These are phyloP conservation scores for Balamuthia mandrillaris DNA, from an alignment of 208 protist species.

Conservation along the genomic window DNA sequence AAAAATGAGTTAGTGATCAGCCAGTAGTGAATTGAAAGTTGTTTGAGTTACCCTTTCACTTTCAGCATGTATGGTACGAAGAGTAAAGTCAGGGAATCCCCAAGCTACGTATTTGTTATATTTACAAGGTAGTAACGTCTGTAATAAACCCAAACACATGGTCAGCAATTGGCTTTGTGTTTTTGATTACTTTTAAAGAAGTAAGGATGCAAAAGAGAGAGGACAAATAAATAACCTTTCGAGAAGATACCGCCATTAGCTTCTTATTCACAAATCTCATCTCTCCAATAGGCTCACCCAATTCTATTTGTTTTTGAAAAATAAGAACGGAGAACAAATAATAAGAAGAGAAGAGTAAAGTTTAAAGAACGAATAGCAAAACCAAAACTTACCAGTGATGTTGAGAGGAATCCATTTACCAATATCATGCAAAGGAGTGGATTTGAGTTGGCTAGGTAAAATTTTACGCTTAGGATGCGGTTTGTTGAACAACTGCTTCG, in stretches of 20 bases:
- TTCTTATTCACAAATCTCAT: no score
- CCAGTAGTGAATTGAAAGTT: neutral
- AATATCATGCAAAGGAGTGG: neutral
- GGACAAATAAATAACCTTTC: no score
- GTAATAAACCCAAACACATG: neutral
- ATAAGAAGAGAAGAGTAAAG: neutral
- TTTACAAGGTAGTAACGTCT: neutral
- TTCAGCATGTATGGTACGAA: neutral
- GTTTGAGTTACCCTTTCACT: neutral
- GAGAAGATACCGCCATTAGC: no score
- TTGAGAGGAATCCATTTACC: constrained; percentile 6
- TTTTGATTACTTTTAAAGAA: neutral
- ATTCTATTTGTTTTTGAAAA: neutral
- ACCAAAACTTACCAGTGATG: neutral
- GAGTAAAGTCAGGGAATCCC: constrained; percentile 28
- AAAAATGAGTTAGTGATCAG: neutral
- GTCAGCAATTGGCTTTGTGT: no score
- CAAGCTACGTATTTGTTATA: constrained; percentile 29
- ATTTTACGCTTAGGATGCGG: constrained; percentile 16
- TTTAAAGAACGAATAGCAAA: neutral
- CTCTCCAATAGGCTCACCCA: no score
- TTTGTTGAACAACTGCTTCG: constrained; percentile 31
- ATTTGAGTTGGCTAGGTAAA: neutral
- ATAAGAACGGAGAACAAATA: neutral
- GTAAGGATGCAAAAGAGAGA: neutral